Conservation (phyloP, 2,329 filamentous ascomycete species). For the Diaporthe helianthi region DNA sequence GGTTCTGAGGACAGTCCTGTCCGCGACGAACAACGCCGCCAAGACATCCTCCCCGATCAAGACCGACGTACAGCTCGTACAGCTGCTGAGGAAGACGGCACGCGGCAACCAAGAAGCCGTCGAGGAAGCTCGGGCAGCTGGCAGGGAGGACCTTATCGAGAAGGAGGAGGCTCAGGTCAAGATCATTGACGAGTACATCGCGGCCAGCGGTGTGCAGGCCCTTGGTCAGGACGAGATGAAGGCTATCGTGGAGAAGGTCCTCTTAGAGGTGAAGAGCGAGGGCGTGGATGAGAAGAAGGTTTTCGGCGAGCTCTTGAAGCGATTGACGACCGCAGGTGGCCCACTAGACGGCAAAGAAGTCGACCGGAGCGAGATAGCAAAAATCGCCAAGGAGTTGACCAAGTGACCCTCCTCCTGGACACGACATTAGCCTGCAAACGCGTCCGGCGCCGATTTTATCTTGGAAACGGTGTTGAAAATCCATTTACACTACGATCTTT, state of each 20-base stretch:
- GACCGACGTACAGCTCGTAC: slow-evolving; percentile 73
- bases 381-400: slow-evolving; percentile 63
- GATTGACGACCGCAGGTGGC: slow-evolving; percentile 57
- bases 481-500: slow-evolving; percentile 6
- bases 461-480: background rate
- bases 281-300: slow-evolving; percentile 53
- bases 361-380: slow-evolving; percentile 66
- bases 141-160: slow-evolving; percentile 71
- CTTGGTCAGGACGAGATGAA: slow-evolving; percentile 66
- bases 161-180: slow-evolving; percentile 72
- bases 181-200: slow-evolving; percentile 71
- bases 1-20: slow-evolving; percentile 72
- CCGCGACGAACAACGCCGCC: slow-evolving; percentile 76
- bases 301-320: slow-evolving; percentile 70
- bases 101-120: slow-evolving; percentile 64
- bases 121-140: slow-evolving; percentile 68
- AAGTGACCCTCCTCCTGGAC: background rate
- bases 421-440: background rate
- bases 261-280: slow-evolving; percentile 58
- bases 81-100: slow-evolving; percentile 70
- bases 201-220: slow-evolving; percentile 64
- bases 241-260: slow-evolving; percentile 56
- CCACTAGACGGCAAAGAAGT: slow-evolving; percentile 68
- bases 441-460: background rate
- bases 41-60: slow-evolving; percentile 70